Evolutionary conservation across 805 yeast genomes (phyloP).

Genomic region (Wickerhamomyces canadensis): DNA sequence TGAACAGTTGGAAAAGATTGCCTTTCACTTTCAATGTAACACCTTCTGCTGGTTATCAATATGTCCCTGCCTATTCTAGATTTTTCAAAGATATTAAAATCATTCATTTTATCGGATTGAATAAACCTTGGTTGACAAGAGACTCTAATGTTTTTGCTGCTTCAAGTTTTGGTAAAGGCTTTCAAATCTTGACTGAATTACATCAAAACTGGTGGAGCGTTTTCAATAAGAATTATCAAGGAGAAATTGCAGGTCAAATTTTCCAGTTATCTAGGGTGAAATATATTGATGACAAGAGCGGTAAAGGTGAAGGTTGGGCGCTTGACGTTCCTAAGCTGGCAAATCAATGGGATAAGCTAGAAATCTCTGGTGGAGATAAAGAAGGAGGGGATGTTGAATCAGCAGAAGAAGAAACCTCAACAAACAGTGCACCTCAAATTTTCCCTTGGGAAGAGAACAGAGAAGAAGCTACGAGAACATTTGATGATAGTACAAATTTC

Average conservation of each 20-base stretch:
- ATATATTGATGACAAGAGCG: conserved; percentile 7
- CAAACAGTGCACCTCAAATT: conserved; percentile 5
- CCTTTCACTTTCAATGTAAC: conserved; percentile 86
- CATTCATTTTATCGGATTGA: conserved; percentile 62
- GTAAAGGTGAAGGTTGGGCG: conserved; percentile 11
- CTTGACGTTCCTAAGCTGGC: conserved; percentile 7
- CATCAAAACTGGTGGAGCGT: conserved; percentile 19
- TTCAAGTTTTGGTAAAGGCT: conserved; percentile 9
- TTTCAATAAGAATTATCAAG: conserved; percentile 14
- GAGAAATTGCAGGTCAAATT: conserved; percentile 12
- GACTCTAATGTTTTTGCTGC: conserved; percentile 6
- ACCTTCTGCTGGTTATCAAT: conserved; percentile 57
- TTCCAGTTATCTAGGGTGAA: conserved; percentile 3
- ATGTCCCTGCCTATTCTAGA: conserved; percentile 60
- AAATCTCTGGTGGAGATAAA: background rate
- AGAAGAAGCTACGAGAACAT: conserved; percentile 12
- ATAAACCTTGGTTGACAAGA: conserved; percentile 46
- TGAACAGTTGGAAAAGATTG: conserved; percentile 54
- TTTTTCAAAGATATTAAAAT: conserved; percentile 40
- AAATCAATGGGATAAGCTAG: conserved; percentile 12
- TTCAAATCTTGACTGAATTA: conserved; percentile 5
- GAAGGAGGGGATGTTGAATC: background rate
- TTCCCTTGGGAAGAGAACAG: conserved; percentile 23
- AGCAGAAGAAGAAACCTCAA: background rate
- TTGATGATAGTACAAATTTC: conserved; percentile 14